Evolutionary conservation across 2,329 filamentous ascomycete species (phyloP).

Genomic region (Cladorrhinum sp.): DNA sequence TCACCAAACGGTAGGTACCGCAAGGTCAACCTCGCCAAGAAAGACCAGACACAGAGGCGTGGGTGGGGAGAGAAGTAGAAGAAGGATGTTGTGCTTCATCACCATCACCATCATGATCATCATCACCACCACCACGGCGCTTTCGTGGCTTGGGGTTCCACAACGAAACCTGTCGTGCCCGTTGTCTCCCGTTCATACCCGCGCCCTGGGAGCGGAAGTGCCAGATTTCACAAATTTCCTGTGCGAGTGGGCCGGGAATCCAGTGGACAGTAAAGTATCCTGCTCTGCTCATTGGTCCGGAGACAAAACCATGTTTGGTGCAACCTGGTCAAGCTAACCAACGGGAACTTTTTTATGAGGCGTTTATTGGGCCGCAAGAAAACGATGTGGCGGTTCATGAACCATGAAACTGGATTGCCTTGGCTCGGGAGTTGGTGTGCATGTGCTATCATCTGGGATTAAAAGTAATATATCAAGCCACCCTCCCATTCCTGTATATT

Average conservation of each 20-base stretch:
- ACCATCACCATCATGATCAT: no score
- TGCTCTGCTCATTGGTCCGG: slow-evolving; percentile 13
- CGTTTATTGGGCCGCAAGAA: slow-evolving; percentile 18
- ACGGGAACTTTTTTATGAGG: slow-evolving; percentile 7
- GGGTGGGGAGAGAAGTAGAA: no score
- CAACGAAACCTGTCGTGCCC: not conserved
- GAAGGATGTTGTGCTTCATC: no score
- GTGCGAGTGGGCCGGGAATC: no score
- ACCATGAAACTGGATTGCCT: slow-evolving; percentile 12
- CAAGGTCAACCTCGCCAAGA: no score
- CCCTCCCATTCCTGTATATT: no score
- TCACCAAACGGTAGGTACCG: not conserved
- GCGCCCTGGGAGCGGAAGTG: slow-evolving; percentile 19
- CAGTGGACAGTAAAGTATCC: slow-evolving; percentile 13
- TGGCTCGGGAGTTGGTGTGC: slow-evolving; percentile 2
- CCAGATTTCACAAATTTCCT: slow-evolving; percentile 27
- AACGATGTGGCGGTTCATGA: not conserved
- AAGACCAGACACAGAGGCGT: no score
- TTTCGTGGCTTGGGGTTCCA: not conserved
- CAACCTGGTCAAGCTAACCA: slow-evolving; percentile 13
- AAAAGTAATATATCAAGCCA: no score
- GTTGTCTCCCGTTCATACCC: slow-evolving; percentile 22
- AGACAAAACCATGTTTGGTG: slow-evolving; percentile 10
- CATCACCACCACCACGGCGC: no score
- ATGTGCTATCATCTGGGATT: not conserved